Evolutionary conservation across 768 basidiomycete genomes (phyloP), one percentile per base, ranked within the genome.

Genomic region (Mycena rebaudengoi): DNA sequence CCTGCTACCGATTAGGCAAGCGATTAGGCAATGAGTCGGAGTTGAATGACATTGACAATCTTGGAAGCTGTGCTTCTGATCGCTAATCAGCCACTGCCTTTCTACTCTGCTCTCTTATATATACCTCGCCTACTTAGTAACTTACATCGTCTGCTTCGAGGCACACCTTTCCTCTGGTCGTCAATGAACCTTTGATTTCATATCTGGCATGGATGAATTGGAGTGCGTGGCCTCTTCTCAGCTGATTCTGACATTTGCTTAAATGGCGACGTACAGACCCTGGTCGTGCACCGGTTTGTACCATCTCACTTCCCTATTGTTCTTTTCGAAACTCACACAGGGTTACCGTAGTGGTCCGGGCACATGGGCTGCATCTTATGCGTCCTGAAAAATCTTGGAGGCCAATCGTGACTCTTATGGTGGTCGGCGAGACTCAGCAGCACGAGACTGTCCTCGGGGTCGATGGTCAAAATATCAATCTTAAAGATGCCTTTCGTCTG

Each of bases 381-480:
- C 83, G 88, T 39, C 80, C 85, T 1, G 89, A 89, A 59, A 88
- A 82, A 69, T 81, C 85, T 29, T 91, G 90, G 90, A 73, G 89
- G 23, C 89, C 91, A 2, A 86, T 91, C 37, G 77, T 92, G 50
- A 80, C 83, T 0, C 71, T 92, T 5, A n/a, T n/a, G n/a, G 82
- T 84, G 20, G 76, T 89, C 12, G 86, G 85, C 58, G 80, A 83
- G 6, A 82, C 85, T 26, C 76, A 83, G n/a, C 60, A 50, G 6
- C 81, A 86, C 59, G 91, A 92, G 68, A 78, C 85, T 10, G 74
- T 79, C 21, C 83, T 92, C 3, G 91, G 91, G 0, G 78, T 78
- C 20, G 90, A 92, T 57, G 91, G 91, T 0, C 89, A 91, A 69
- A 90, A 88, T 59, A 84, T 88, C 1, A 91, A 92, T 68, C 75